phyloP scores from a whole-genome alignment of 805 yeast species.

The Middelhovenomyces tepae region DNA sequence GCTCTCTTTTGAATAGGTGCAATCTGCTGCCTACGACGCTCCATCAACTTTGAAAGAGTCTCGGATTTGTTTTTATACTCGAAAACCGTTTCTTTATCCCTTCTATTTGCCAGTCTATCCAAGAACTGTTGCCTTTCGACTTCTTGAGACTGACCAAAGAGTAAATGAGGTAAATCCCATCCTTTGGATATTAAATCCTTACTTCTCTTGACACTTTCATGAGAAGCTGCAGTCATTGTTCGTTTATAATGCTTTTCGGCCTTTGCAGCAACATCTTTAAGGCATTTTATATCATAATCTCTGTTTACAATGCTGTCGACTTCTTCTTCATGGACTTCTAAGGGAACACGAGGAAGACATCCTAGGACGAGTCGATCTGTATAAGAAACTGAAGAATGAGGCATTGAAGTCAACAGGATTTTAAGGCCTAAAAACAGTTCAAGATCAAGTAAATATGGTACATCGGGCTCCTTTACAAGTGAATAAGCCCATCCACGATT shows the following conservation, averaged over 20 bases:
- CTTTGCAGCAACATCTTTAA: slow-evolving; percentile 65
- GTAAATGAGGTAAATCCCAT: slow-evolving; percentile 83
- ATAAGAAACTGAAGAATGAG: slow-evolving; percentile 47
- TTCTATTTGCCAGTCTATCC: slow-evolving; percentile 59
- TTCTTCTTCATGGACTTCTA: slow-evolving; percentile 69
- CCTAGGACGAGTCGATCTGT: slow-evolving; percentile 78
- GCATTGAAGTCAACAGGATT: slow-evolving; percentile 37
- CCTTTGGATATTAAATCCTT: slow-evolving; percentile 56
- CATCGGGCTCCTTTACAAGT: slow-evolving; percentile 71
- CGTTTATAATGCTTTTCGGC: slow-evolving; percentile 84
- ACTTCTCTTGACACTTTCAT: slow-evolving; percentile 75
- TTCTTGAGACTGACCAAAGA: slow-evolving; percentile 58
- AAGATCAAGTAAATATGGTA: slow-evolving; percentile 83
- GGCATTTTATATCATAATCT: slow-evolving; percentile 57
- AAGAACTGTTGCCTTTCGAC: slow-evolving; percentile 70
- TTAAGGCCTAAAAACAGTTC: slow-evolving; percentile 85
- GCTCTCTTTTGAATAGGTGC: slow-evolving; percentile 83
- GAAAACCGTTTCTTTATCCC: slow-evolving; percentile 82
- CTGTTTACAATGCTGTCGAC: slow-evolving; percentile 50
- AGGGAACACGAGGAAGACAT: slow-evolving; percentile 58
- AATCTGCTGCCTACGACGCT: slow-evolving; percentile 72
- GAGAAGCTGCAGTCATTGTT: slow-evolving; percentile 80
- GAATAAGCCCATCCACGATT: slow-evolving; percentile 97
- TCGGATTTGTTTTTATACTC: slow-evolving; percentile 55
- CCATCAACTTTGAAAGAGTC: slow-evolving; percentile 68